Evolutionary conservation across 805 yeast genomes (phyloP), one percentile per base, ranked within the genome.

Genomic region (Wickerhamiella nectarea): DNA sequence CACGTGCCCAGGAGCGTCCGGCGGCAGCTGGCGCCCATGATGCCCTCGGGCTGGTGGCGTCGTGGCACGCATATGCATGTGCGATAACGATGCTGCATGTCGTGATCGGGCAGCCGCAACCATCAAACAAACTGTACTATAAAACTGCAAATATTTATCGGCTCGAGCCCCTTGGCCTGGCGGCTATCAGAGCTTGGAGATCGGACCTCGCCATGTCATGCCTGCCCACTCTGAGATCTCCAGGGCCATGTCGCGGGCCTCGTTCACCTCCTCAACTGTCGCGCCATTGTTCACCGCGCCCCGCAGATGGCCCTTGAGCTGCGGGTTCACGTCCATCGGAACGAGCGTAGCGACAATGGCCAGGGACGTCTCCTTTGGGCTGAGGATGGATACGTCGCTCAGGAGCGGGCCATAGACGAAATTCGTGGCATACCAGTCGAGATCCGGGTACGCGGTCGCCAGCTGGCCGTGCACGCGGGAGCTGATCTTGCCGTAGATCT

Each of bases 291-390:
- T 85, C 40, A 77, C 48, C 0, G 95, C 95, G 0, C 96, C 96
- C 58, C 71, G 74, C 48, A 87, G 67, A 57, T 87, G 96, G 0
- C 96, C 96, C 61, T 84, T 82, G 51, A 87, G 67, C 54, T 87
- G 95, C 0, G 95, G 94, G 52, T 82, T 84, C 9, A 87, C 95
- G 59, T 87, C 94, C 57, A 84, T 95, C 1, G 96, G 95, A 9
- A 87, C 76, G 51, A 87, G 68, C 48, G 89, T 71, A 0, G 93
- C 78, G 14, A 87, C 72, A 2, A 87, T 75, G 25, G 84, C 78
- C 46, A 84, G 57, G 25, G 89, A 76, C 1, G 95, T 80, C 50
- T 85, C 94, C 49, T 66, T 68, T 1, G 80, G 76, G 3, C 68
- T 56, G 22, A 87, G 61, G 1, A 84, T 68, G 2, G 69, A 78